phyloP scores from a whole-genome alignment of 2,329 filamentous ascomycete species.

The Ilyonectria destructans region DNA sequence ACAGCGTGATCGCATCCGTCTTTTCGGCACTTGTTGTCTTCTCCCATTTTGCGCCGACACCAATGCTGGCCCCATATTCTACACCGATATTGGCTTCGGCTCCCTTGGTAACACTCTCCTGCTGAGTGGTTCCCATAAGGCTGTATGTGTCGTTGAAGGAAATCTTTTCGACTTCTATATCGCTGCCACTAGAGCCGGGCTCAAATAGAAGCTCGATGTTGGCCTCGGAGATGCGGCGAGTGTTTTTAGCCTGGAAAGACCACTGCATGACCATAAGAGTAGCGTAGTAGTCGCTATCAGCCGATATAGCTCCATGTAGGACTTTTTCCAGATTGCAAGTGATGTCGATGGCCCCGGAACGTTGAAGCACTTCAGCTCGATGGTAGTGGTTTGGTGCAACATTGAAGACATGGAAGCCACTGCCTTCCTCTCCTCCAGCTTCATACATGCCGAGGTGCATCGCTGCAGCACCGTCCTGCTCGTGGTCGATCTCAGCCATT shows the following conservation, averaged over 20 bases:
- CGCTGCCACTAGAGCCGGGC: fast-evolving
- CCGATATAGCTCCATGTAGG: slow-evolving; percentile 16
- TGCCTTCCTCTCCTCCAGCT: slow-evolving; percentile 22
- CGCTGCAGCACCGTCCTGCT: slow-evolving; percentile 3
- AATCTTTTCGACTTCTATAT: slow-evolving; percentile 16
- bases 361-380: slow-evolving; percentile 32
- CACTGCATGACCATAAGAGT: slow-evolving; percentile 26
- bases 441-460: slow-evolving; percentile 17
- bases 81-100: not conserved
- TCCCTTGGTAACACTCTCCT: not conserved
- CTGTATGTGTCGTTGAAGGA: slow-evolving; percentile 26
- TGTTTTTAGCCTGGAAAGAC: slow-evolving; percentile 14
- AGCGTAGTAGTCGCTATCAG: slow-evolving; percentile 28
- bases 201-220: slow-evolving; percentile 29
- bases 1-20: slow-evolving; percentile 1
- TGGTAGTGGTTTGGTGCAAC: slow-evolving; percentile 30
- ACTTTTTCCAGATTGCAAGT: slow-evolving; percentile 23
- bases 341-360: slow-evolving; percentile 32
- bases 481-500: not conserved
- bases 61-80: slow-evolving; percentile 3
- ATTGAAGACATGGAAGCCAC: slow-evolving; percentile 33
- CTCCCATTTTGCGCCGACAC: slow-evolving; percentile 11
- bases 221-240: slow-evolving; percentile 18
- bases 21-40: slow-evolving; percentile 8
- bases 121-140: slow-evolving; percentile 16